Base-by-base conservation (phyloP, 2,329 filamentous ascomycete genomes). In the Elsinoe perseae region DNA sequence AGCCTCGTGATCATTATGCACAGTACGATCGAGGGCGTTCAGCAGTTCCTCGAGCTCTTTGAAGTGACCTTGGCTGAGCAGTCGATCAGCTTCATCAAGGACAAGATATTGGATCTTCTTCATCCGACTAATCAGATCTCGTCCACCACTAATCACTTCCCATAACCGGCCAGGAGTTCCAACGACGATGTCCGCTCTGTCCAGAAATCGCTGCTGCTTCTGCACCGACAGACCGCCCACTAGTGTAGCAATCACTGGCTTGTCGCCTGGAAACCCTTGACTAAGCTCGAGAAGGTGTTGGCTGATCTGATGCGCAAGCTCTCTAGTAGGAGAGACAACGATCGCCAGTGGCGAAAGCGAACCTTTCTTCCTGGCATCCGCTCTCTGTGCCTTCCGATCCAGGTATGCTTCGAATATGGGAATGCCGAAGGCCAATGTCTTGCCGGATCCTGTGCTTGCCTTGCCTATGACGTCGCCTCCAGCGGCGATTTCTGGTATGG, bases 391-490 rank as follows among this genome's bases (percentile, higher is more conserved):
- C 21, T 36, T 59, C 56, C 67, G 66, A 58, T 80, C 79, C 5
- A 98, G 72, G 77, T 86, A 96, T 56, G 80, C 79, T 70, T 98
- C 91, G 8, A 97, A 76, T 56, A 98, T 93, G 0, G 93, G 93
- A 60, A 98, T 90, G 1, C 86, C 89, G 70, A 95, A 98, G 0
- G 93, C 92, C 43, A 98, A 75, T 0, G 93, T 98, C 73, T 98
- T 98, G 64, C 93, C 93, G 12, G 93, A 97, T 62, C 93, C 93
- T 0, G 93, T 98, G 9, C 92, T 86, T 1, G 93, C 93, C 73
- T 98, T 98, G 40, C 93, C 93, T 61, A 98, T 87, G 14, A 97
- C 86, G 70, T 98, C 92, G 67, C 88, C 87, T 0, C 92, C 92
- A 4, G 82, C 81, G 18, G 92, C 69, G 44, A 96, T 87, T 54